These are phyloP conservation scores for Gigaspora rosea DNA, from an alignment of 192 early-diverging fungal species.

Conservation along the genomic window DNA sequence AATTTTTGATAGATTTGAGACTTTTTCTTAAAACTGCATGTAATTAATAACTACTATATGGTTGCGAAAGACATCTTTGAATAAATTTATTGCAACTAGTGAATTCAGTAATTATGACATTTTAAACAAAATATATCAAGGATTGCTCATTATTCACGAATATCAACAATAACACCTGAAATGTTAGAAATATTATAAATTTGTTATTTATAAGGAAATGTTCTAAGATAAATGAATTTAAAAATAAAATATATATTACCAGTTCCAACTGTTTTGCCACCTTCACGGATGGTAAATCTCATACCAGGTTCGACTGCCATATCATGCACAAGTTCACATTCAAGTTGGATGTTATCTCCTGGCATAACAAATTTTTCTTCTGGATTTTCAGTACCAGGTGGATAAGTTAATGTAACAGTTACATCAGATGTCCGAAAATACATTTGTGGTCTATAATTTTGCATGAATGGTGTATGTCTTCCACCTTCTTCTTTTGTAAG, in stretches of 20 bases:
- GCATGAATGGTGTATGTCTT: conserved; percentile 94
- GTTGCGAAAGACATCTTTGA: neutral
- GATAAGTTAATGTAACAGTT: conserved; percentile 80
- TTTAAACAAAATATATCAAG: too few species aligned
- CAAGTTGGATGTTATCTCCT: conserved; percentile 91
- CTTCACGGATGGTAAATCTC: conserved; percentile 97
- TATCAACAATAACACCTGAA: conserved; percentile 22
- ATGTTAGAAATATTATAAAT: neutral
- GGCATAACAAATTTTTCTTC: conserved; percentile 98
- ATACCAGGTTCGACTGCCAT: conserved; percentile 92
- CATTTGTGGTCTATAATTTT: conserved; percentile 97
- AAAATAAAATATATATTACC: conserved; percentile 41
- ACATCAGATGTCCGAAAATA: conserved; percentile 96
- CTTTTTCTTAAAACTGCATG: too few species aligned
- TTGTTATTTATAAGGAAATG: neutral
- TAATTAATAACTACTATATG: neutral
- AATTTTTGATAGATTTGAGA: too few species aligned
- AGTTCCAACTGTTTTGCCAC: conserved; percentile 96
- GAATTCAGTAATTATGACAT: too few species aligned
- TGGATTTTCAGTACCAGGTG: conserved; percentile 76
- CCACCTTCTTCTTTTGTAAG: conserved; percentile 98
- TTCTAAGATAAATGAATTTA: neutral
- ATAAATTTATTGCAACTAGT: neutral
- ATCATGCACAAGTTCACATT: conserved; percentile 77
- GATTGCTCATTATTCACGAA: conserved; percentile 4